Conservation (phyloP, 192 early-diverging fungal genomes). For the Coemansia sp. region DNA sequence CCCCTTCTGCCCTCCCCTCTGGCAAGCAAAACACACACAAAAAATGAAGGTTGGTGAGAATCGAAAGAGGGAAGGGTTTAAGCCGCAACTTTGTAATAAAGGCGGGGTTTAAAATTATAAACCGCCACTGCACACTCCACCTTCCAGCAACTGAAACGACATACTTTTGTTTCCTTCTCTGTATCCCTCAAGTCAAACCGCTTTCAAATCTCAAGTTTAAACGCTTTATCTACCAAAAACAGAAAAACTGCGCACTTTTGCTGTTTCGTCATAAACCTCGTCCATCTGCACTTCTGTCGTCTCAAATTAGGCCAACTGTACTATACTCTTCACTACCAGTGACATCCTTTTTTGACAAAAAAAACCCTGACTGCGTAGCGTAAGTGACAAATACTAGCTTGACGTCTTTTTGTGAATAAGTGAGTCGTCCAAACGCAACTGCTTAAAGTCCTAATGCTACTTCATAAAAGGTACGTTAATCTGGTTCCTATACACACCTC, state of each 20-base stretch:
- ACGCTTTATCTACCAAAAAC: neutral
- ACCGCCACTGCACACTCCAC: conserved; percentile 1
- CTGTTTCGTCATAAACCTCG: too few relatives aligned
- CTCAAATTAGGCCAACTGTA: neutral
- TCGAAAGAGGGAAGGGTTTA: conserved; percentile 3
- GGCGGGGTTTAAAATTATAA: conserved; percentile 25
- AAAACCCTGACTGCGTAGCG: neutral
- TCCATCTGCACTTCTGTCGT: neutral
- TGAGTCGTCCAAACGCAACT: neutral
- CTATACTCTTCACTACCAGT: neutral
- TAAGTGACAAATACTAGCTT: neutral
- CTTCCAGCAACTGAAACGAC: conserved; percentile 1
- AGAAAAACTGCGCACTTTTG: neutral
- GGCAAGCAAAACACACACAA: neutral
- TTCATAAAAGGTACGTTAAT: neutral
- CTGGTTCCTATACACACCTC: neutral
- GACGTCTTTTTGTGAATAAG: neutral
- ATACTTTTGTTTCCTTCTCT: neutral
- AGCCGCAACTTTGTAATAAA: neutral
- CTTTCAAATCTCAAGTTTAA: neutral
- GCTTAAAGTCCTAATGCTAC: neutral
- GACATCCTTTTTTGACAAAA: neutral
- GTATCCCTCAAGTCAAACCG: neutral
- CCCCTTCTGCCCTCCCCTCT: neutral
- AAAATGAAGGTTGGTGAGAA: conserved; percentile 3